Base-by-base conservation (phyloP, 2,329 filamentous ascomycete genomes). In the Cordyceps cateniannulata region DNA sequence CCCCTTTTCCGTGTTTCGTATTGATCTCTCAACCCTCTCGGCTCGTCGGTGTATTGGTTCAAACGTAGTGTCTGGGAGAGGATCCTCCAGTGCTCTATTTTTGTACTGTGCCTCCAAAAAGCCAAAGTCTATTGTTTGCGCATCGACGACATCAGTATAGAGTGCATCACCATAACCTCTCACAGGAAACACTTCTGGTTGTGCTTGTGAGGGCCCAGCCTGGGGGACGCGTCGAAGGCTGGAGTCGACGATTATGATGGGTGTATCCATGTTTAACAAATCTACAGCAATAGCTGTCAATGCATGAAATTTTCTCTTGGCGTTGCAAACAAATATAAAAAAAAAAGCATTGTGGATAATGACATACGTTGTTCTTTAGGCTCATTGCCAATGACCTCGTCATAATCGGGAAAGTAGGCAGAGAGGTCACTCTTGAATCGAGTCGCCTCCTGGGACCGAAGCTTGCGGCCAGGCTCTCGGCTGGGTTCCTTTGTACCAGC, bases 371-470 rank as follows among this genome's bases (percentile, higher is more conserved):
- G 80, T 74, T 93, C 88, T 68, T 88, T 88, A 44, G 87, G 85
- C 64, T 91, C 87, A 70, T 96, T 90, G 64, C 90, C 92, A 75
- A 98, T 91, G 66, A 97, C 85, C 71, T 96, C 91, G 74, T 97
- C 93, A 74, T 96, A 98, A 69, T 96, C 93, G 57, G 90, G 87
- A 70, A 98, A 97, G 76, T 96, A 98, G 52, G 86, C 84, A 42
- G 92, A 88, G 63, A 98, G 81, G 70, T 97, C 93, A 75, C 92
- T 97, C 80, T 96, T 96, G 76, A 92, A 88, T 67, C 91, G 83
- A 56, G 88, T 88, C 12, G 88, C 89, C 68, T 96, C 91, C 69
- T 96, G 90, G 57, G 91, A 96, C 64, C 93, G 85, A 71, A 97
- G 78, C 71, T 91, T 93, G 69, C 83, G 82, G 65, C 93, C 88